These are phyloP conservation scores for Fusarium foetens DNA, from an alignment of 2,329 filamentous ascomycete genomes.

Conservation along the genomic window DNA sequence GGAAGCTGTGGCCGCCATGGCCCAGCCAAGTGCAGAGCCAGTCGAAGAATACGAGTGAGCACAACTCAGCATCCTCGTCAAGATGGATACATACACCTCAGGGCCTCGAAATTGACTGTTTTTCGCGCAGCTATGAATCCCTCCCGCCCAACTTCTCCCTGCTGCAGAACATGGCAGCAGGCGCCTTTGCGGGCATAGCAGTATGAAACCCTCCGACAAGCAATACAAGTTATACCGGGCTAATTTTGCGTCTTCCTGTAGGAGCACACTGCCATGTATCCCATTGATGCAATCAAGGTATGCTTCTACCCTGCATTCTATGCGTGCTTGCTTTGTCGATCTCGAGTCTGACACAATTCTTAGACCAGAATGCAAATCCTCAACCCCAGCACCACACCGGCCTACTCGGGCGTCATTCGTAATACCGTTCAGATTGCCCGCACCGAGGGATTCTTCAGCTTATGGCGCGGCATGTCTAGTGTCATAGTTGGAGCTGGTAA, in stretches of 20 bases:
- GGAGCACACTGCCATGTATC: conserved; percentile 99
- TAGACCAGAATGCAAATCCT: conserved; percentile 99
- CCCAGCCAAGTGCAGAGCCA: conserved; percentile 72
- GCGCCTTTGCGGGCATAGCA: conserved; percentile 95
- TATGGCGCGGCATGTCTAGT: conserved; percentile 97
- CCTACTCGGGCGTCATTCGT: conserved; percentile 91
- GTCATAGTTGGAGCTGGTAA: conserved; percentile 93
- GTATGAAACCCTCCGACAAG: conserved; percentile 61
- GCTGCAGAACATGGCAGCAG: conserved; percentile 92
- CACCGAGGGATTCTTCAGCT: conserved; percentile 86
- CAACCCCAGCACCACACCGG: conserved; percentile 80
- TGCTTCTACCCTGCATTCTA: conserved; percentile 20
- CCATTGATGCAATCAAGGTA: conserved; percentile 97
- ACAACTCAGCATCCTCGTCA: neutral
- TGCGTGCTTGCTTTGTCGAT: neutral
- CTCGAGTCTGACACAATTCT: conserved; percentile 28
- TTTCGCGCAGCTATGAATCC: conserved; percentile 78
- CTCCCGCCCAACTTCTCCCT: conserved; percentile 95
- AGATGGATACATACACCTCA: neutral
- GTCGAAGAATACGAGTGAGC: conserved; percentile 74
- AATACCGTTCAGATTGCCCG: conserved; percentile 92
- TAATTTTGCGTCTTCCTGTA: conserved; percentile 52
- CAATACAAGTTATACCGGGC: neutral
- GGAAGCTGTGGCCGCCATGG: conserved; percentile 75
- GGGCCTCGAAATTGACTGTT: conserved; percentile 7